Evolutionary conservation across 2,329 filamentous ascomycete genomes (phyloP), one percentile per base, ranked within the genome.

Genomic region (Monosporascus cannonballus): DNA sequence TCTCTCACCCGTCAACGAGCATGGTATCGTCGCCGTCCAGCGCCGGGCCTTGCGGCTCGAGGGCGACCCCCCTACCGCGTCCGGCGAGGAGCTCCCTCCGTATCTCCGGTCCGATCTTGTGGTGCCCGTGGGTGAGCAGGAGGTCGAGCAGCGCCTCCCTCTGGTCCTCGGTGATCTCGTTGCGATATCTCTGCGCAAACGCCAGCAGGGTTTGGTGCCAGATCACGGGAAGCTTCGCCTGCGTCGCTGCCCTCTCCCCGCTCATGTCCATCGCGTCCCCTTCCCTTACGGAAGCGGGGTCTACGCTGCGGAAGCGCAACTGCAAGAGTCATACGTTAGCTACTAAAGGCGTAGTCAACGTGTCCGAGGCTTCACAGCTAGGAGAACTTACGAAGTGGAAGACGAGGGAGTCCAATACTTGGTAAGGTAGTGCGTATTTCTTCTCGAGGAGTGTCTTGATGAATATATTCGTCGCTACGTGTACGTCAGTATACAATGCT

Each of bases 101-200:
- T 25, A 97, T 89, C 68, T 97, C 94, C 0, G 94, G 91, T 0
- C 90, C 91, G 58, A 99, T 96, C 55, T 86, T 83, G 56, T 85
- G 84, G 72, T 99, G 94, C 0, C 92, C 92, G 56, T 93, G 84
- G 4, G 85, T 86, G 44, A 96, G 76, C 18, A 99, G 75, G 54
- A 99, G 72, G 72, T 99, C 94, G 6, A 99, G 75, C 49, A 99
- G 73, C 1, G 91, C 89, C 72, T 99, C 93, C 61, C 92, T 79
- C 75, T 96, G 92, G 61, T 96, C 92, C 69, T 96, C 92, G 2
- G 91, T 96, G 61, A 96, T 93, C 69, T 97, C 93, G 61, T 96
- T 95, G 65, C 91, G 86, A 73, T 97, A 99, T 52, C 93, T 80
- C 73, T 96, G 89, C 25, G 94, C 91, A 72, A 99, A 99, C 2